Evolutionary conservation across 345 rosid genomes (phyloP).

Genomic region (Gossypium stocksii): DNA sequence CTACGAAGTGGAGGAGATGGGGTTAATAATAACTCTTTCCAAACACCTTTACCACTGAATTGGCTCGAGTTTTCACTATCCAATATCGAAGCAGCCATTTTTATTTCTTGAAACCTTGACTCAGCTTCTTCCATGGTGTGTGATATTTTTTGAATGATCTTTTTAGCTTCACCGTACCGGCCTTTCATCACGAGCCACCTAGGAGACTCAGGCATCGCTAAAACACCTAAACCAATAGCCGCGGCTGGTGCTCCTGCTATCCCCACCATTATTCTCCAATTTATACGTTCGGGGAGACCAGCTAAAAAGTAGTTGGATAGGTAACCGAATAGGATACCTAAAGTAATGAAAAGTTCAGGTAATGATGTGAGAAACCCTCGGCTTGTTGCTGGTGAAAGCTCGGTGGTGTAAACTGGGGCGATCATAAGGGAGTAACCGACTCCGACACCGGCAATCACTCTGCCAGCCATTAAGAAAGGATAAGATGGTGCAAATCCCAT

Average conservation of each 20-base stretch:
- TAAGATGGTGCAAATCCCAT: constrained; percentile 19
- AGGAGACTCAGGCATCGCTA: constrained; percentile 51
- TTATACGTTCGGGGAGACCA: constrained; percentile 30
- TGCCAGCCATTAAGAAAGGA: constrained; percentile 41
- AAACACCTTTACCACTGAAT: constrained; percentile 32
- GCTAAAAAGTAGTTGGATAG: constrained; percentile 37
- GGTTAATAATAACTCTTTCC: constrained; percentile 34
- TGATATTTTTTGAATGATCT: constrained; percentile 36
- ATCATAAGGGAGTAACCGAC: constrained; percentile 62
- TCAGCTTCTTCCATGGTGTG: constrained; percentile 39
- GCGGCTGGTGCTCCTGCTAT: constrained; percentile 37
- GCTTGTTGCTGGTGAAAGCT: constrained; percentile 43
- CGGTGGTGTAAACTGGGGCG: constrained; percentile 43
- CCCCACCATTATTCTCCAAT: constrained; percentile 56
- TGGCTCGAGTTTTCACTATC: not conserved
- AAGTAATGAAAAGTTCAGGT: constrained; percentile 49
- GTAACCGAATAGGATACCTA: constrained; percentile 49
- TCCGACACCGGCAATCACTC: constrained; percentile 50
- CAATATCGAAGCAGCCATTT: constrained; percentile 10
- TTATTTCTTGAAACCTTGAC: constrained; percentile 33
- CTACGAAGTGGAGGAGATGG: constrained; percentile 33
- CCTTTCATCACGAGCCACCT: constrained; percentile 57
- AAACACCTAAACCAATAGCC: constrained; percentile 25
- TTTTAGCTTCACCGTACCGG: constrained; percentile 34
- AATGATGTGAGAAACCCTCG: constrained; percentile 54